Base-by-base conservation (phyloP, 2,329 filamentous ascomycete genomes). In the Paecilomyces niveus region DNA sequence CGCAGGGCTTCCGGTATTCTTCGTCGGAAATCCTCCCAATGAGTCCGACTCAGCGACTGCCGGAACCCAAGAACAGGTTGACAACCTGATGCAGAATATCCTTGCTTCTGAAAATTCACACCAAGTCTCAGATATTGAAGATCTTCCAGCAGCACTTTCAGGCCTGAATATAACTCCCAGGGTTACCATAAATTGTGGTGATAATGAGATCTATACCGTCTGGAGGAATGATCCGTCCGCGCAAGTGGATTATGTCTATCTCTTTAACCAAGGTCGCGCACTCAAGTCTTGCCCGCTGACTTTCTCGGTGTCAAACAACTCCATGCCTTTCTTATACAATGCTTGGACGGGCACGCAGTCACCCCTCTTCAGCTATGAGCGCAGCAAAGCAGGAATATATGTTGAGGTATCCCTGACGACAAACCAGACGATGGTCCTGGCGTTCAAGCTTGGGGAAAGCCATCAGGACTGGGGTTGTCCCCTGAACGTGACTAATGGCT, bases 1-100 rank as follows among this genome's bases (percentile, higher is more conserved):
- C 1, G 63, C 62, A 2, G 78, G 78, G 0, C 67, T 81, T 1
- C 78, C 77, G 0, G 68, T 81, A 3, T 69, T 81, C 15, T 69
- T 81, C 53, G 65, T 64, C 35, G 73, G 74, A 4, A 71, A 70
- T n/a, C 33, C 71, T 9, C 71, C 70, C n/a, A 63, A 63, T 21
- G 63, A 60, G 22, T 65, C 66, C 49, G 58, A 62, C 6, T 59
- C 56, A 13, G 32, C 63, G 45, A 62, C 67, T 45, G 35, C 59
- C 11, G 60, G 50, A 35, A 63, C 58, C 49, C 51, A 50, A 24
- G 21, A 29, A 9, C 31, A 61, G 9, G 59, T 69, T 7, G 54
- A 64, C 33, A 62, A 63, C 6, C 59, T 64, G 1, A 61, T 75
- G 29, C 59, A 64, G 0, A 29, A 60, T 35, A 61, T 74, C n/a